Conservation (phyloP, 495 filamentous ascomycete genomes). For the Xylaria nigripes region DNA sequence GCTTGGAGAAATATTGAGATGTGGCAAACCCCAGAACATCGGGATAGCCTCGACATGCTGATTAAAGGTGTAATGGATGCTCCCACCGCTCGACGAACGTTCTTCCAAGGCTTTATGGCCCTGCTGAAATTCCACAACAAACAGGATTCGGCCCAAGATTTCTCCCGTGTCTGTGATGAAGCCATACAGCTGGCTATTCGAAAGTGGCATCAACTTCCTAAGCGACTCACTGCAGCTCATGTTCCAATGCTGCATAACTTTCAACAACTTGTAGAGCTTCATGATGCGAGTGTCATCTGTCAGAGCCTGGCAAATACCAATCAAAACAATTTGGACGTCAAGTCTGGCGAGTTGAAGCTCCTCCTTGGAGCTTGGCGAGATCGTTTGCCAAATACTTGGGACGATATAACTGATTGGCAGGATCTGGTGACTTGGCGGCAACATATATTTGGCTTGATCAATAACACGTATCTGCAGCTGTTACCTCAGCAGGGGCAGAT, state of each 20-base stretch:
- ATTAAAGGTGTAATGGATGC: constrained; percentile 97
- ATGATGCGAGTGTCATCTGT: constrained; percentile 95
- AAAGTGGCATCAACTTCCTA: constrained; percentile 96
- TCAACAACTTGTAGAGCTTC: constrained; percentile 95
- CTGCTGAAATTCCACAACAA: constrained; percentile 88
- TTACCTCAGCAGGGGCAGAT: constrained; percentile 73
- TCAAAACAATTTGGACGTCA: constrained; percentile 76
- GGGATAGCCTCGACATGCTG: constrained; percentile 79
- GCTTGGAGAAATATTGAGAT: constrained; percentile 90
- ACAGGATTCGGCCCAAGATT: constrained; percentile 69
- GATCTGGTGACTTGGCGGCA: constrained; percentile 98
- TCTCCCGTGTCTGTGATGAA: constrained; percentile 85
- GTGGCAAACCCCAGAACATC: constrained; percentile 76
- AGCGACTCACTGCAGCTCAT: constrained; percentile 88
- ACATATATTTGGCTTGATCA: constrained; percentile 97
- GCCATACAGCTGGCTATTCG: constrained; percentile 92
- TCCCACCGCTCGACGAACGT: constrained; percentile 82
- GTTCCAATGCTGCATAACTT: constrained; percentile 94
- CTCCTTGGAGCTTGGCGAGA: constrained; percentile 93
- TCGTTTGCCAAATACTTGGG: constrained; percentile 93
- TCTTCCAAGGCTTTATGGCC: constrained; percentile 98
- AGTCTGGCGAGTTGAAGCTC: constrained; percentile 91
- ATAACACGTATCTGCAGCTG: constrained; percentile 80
- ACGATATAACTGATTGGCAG: constrained; percentile 98
- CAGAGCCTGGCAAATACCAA: constrained; percentile 78